Evolutionary conservation across 2,329 filamentous ascomycete species (phyloP), one percentile per base, ranked within the genome.

Genomic region (Xylariaceae sp.): DNA sequence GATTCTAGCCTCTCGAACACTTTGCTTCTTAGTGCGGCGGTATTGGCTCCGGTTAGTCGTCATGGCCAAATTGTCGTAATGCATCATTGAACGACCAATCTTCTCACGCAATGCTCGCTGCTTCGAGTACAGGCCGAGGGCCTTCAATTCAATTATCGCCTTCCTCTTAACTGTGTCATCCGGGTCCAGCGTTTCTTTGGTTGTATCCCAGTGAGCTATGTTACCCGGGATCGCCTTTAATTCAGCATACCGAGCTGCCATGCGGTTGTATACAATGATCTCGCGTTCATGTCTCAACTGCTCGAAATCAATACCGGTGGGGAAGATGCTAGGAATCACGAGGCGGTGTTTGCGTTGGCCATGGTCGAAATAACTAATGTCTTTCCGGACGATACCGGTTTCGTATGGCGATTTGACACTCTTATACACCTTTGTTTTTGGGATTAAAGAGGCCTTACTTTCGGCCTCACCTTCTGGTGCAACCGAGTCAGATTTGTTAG

Each of bases 11-110:
- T 99, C 94, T 34, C 92, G 87, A 47, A 97, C 80, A 47, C 88
- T 95, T 72, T 96, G 92, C 76, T 96, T 97, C 86, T 99, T 99
- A 77, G 94, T 88, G 47, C 94, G 86, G 34, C 94, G 88, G 71
- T 96, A 96, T 66, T 86, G 83, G 49, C 88, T 86, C 47, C 94
- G 86, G 68, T 99, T 99, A 0, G 92, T 92, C 1, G 92, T 96
- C 89, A 96, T 96, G 42, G 92, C 92, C 26, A 97, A 82, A 65
- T 96, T 97, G 67, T 97, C 92, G 55, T 92, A 95, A 66, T 95
- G 87, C 69, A 96, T 86, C 87, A 99, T 95, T 68, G 95, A 89
- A 49, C 88, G 85, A 51, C 90, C 88, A 59, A 99, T 87, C 69
- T 88, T 88, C 63, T 94, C 89, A 53, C 95, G 87, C 63, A 99